Evolutionary conservation across 768 basidiomycete genomes (phyloP).

Genomic region (Mycena kentingensis): DNA sequence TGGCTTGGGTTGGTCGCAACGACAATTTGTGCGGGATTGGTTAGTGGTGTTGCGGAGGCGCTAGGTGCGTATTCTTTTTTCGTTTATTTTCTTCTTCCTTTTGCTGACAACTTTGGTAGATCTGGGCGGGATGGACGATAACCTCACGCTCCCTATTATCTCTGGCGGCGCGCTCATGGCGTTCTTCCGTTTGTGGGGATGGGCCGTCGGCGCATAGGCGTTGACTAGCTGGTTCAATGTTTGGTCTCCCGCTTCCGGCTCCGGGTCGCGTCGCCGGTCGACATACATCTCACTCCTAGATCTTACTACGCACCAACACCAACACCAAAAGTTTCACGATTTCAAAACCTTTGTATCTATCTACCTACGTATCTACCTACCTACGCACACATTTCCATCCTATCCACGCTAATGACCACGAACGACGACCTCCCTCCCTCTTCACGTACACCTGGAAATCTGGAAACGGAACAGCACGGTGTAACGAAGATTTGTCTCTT

Average conservation of each 20-base stretch:
- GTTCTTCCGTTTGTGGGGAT: constrained; percentile 42
- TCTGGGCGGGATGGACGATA: constrained; percentile 84
- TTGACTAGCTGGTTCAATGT: not conserved
- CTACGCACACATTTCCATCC: too few relatives aligned
- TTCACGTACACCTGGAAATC: too few relatives aligned
- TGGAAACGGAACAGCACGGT: too few relatives aligned
- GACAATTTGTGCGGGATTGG: constrained; percentile 68
- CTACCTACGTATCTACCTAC: not conserved
- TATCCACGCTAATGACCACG: too few relatives aligned
- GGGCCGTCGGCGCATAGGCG: constrained; percentile 39
- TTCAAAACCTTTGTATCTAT: not conserved
- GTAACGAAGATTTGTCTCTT: too few relatives aligned
- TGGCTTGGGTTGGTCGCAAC: constrained; percentile 56
- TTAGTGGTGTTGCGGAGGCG: constrained; percentile 87
- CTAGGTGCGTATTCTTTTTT: constrained; percentile 58
- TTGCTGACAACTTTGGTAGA: constrained; percentile 46
- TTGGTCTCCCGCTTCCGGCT: not conserved
- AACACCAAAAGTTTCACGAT: not conserved
- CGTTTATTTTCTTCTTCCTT: constrained; percentile 3
- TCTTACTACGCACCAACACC: not conserved
- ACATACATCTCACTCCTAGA: not conserved
- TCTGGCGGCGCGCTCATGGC: constrained; percentile 56
- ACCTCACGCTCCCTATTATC: constrained; percentile 85
- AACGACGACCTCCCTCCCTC: too few relatives aligned
- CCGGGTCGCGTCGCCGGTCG: too few relatives aligned